Conservation (phyloP, 495 filamentous ascomycete species). For the Tuber melanosporum region DNA sequence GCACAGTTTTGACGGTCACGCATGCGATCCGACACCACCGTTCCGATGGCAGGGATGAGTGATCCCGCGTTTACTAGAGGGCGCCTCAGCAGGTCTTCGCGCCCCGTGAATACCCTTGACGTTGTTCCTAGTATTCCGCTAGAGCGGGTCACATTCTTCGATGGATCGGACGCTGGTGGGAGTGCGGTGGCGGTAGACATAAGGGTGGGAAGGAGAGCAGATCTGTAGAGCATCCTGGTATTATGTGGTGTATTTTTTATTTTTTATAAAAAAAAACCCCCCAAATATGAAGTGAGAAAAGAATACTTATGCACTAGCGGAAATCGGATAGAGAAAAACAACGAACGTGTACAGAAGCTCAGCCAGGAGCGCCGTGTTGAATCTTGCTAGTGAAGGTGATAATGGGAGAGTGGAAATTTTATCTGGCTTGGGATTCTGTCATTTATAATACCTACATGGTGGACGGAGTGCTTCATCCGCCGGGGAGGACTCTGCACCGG, state of each 20-base stretch:
- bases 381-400: neutral
- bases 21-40: too few relatives aligned
- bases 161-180: neutral
- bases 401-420: neutral
- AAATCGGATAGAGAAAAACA: neutral
- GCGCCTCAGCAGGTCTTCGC: neutral
- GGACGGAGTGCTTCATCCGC: neutral
- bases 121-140: neutral
- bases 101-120: neutral
- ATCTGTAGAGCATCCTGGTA: neutral
- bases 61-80: too few relatives aligned
- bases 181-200: neutral
- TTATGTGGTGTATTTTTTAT: neutral
- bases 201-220: neutral
- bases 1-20: too few relatives aligned
- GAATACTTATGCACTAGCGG: neutral
- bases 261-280: neutral
- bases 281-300: neutral
- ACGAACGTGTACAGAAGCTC: neutral
- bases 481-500: neutral
- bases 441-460: neutral
- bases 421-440: neutral
- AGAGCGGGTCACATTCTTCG: neutral
- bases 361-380: neutral
- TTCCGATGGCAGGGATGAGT: too few relatives aligned